phyloP scores from a whole-genome alignment of 805 yeast genomes.

The Pichia exigua region DNA sequence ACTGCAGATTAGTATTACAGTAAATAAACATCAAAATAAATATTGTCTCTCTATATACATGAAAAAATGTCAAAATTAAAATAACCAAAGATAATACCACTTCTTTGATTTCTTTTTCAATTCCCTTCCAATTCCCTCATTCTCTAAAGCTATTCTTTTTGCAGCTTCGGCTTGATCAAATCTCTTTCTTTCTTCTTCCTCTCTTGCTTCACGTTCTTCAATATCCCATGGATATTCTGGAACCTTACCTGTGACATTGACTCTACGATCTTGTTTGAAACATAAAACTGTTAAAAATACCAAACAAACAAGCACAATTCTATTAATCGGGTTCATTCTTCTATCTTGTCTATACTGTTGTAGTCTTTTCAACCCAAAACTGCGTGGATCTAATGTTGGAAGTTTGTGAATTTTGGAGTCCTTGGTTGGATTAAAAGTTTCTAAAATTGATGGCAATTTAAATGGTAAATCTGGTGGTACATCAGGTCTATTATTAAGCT shows the following conservation, averaged over 20 bases:
- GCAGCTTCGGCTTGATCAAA: not conserved
- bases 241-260: slow-evolving; percentile 23
- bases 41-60: slow-evolving; percentile 1
- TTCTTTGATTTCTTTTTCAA: slow-evolving; percentile 13
- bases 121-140: not conserved
- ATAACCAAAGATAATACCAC: slow-evolving; percentile 50
- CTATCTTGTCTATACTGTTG: slow-evolving; percentile 38
- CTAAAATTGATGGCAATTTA: slow-evolving; percentile 31
- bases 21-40: not conserved
- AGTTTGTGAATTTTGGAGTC: slow-evolving; percentile 29
- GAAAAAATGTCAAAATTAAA: slow-evolving; percentile 15
- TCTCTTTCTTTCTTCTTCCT: slow-evolving; percentile 3
- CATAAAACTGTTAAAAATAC: slow-evolving; percentile 43
- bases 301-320: slow-evolving; percentile 42
- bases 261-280: slow-evolving; percentile 42
- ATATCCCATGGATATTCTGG: slow-evolving; percentile 27
- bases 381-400: slow-evolving; percentile 30
- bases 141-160: not conserved
- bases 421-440: slow-evolving; percentile 22
- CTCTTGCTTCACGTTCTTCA: slow-evolving; percentile 14
- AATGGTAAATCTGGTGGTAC: slow-evolving; percentile 58
- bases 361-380: slow-evolving; percentile 34
- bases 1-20: not conserved
- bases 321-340: slow-evolving; percentile 51
- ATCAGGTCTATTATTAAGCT: slow-evolving; percentile 9